phyloP scores from a whole-genome alignment of 2,329 filamentous ascomycete genomes.

The Nigrospora osmanthi region DNA sequence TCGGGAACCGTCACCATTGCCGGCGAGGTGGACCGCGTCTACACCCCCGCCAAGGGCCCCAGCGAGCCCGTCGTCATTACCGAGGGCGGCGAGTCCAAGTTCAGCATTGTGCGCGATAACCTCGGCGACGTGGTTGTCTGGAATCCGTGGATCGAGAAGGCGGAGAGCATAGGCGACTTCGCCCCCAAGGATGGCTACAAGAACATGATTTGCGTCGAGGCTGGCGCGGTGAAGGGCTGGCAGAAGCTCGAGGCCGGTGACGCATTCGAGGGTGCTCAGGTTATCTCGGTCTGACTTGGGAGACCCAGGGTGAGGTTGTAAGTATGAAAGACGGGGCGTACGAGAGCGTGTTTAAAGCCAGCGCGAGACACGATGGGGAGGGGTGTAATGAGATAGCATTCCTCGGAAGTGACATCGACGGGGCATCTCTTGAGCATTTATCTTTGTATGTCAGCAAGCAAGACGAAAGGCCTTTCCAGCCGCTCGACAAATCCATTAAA shows the following conservation, averaged over 20 bases:
- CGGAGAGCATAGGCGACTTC: slow-evolving; percentile 77
- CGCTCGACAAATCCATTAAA: no score
- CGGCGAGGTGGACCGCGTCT: slow-evolving; percentile 81
- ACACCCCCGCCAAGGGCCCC: slow-evolving; percentile 61
- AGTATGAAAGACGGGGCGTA: background rate
- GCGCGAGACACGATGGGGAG: no score
- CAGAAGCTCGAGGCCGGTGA: slow-evolving; percentile 76
- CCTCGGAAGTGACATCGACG: no score
- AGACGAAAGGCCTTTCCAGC: background rate
- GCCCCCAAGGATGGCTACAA: slow-evolving; percentile 82
- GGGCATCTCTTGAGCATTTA: background rate
- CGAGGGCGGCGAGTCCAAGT: slow-evolving; percentile 56
- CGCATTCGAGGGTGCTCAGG: slow-evolving; percentile 55
- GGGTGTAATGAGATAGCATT: no score
- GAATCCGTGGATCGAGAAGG: slow-evolving; percentile 93
- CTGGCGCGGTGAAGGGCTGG: slow-evolving; percentile 76
- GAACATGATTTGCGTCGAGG: slow-evolving; percentile 92
- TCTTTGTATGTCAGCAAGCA: background rate
- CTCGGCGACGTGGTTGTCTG: slow-evolving; percentile 86
- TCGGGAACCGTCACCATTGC: slow-evolving; percentile 60
- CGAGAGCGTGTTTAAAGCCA: no score
- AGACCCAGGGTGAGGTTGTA: background rate
- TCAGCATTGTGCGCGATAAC: slow-evolving; percentile 74
- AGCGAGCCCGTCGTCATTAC: slow-evolving; percentile 49
- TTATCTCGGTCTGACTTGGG: slow-evolving; percentile 30